Percentiles rank a stretch among this genome's conserved stretches.
Evolutionary conservation across 2,329 filamentous ascomycete species (phyloP).

Genomic region (Hypoxylon sp.): DNA sequence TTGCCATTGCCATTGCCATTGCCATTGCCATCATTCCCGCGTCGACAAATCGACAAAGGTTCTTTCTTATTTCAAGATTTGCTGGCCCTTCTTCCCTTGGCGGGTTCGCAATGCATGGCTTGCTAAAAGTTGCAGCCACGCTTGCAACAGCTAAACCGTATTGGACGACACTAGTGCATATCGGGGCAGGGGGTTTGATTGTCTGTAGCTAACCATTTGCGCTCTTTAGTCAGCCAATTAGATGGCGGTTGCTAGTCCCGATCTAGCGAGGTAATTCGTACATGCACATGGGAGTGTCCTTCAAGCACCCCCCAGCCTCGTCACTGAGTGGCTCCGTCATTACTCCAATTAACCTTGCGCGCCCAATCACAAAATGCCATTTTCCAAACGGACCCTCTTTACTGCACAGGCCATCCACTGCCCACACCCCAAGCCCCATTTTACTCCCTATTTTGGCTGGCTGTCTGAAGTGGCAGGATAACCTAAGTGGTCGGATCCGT

Average conservation of each 20-base stretch:
- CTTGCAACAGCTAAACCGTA: slow-evolving; percentile 39
- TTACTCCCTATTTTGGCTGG: slow-evolving; percentile 34
- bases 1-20: slow-evolving; percentile 25
- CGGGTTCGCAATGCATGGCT: slow-evolving; percentile 35
- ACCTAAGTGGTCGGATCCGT: background rate
- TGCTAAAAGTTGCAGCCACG: slow-evolving; percentile 33
- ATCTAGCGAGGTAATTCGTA: slow-evolving; percentile 18
- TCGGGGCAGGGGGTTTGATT: slow-evolving; percentile 20
- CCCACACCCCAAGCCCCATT: slow-evolving; percentile 19
- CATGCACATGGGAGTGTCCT: slow-evolving; percentile 30
- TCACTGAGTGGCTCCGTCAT: slow-evolving; percentile 31
- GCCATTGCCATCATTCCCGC: slow-evolving; percentile 28
- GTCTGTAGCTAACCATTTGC: slow-evolving; percentile 22
- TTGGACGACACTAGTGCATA: slow-evolving; percentile 34
- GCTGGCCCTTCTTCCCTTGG: slow-evolving; percentile 22
- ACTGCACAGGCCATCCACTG: slow-evolving; percentile 1
- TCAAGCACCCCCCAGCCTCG: slow-evolving; percentile 33
- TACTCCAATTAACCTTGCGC: slow-evolving; percentile 17
- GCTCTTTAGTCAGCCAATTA: slow-evolving; percentile 38
- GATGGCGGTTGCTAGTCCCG: background rate
- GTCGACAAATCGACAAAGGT: slow-evolving; percentile 28
- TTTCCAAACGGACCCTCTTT: slow-evolving; percentile 15
- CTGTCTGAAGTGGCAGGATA: slow-evolving; percentile 22
- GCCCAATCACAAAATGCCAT: slow-evolving; percentile 19
- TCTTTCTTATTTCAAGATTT: slow-evolving; percentile 35